These are phyloP conservation scores for Candida sanyiensis DNA, from an alignment of 805 yeast genomes.

Conservation along the genomic window DNA sequence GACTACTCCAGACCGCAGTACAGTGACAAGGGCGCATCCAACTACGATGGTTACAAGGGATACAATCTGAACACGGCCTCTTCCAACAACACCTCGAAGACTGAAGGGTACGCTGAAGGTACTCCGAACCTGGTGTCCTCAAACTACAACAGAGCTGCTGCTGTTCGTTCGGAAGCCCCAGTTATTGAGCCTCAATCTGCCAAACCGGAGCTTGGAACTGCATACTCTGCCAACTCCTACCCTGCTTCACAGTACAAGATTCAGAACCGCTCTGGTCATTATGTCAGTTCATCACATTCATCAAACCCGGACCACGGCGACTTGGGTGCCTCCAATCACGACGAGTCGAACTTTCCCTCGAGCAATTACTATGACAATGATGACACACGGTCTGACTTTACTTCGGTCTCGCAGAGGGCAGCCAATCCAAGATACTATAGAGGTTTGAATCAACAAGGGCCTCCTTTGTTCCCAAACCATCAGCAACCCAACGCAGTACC, in stretches of 20 bases:
- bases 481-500: constrained; percentile 4
- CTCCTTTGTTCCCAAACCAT: constrained; percentile 21
- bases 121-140: constrained; percentile 24
- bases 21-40: constrained; percentile 4
- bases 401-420: constrained; percentile 75
- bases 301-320: constrained; percentile 5
- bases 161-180: constrained; percentile 22
- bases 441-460: constrained; percentile 28
- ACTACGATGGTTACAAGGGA: constrained; percentile 13
- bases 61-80: constrained; percentile 10
- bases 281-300: too few species aligned
- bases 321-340: constrained; percentile 10
- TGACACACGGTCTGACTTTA: constrained; percentile 53
- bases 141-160: constrained; percentile 21
- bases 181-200: constrained; percentile 21
- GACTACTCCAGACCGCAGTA: constrained; percentile 21
- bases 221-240: constrained; percentile 17
- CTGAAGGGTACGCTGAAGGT: constrained; percentile 15
- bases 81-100: constrained; percentile 1
- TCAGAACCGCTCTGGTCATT: too few species aligned
- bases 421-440: constrained; percentile 52
- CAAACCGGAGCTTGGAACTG: constrained; percentile 20
- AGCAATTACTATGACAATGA: constrained; percentile 14
- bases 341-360: constrained; percentile 11
- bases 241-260: constrained; percentile 16